These are phyloP conservation scores for Mallotus nudiflorus DNA, from an alignment of 345 rosid species.

Conservation along the genomic window DNA sequence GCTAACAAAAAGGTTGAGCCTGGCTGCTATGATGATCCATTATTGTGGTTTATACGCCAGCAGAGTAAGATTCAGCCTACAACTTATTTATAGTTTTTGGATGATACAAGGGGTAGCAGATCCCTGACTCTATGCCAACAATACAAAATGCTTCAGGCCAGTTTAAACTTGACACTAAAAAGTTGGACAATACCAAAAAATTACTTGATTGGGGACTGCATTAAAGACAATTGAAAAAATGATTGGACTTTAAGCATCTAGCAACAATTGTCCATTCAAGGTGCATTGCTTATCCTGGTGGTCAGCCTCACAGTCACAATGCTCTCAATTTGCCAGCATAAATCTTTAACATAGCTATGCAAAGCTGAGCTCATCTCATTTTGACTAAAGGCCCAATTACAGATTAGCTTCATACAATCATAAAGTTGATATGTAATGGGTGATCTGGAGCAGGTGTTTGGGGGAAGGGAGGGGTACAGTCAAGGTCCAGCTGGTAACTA, in stretches of 20 bases:
- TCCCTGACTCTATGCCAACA: neutral
- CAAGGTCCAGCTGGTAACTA: neutral
- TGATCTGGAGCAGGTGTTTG: neutral
- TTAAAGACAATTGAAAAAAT: neutral
- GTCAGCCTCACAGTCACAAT: neutral
- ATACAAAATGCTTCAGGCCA: neutral
- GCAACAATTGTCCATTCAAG: neutral
- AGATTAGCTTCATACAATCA: neutral
- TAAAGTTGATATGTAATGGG: neutral
- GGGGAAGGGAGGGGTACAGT: neutral
- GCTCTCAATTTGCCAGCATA: neutral
- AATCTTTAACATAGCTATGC: neutral
- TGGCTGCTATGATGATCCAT: neutral
- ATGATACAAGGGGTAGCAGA: neutral
- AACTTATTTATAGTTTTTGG: neutral
- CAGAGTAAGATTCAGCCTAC: neutral
- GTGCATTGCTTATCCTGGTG: neutral
- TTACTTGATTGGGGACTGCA: neutral
- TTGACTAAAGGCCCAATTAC: neutral
- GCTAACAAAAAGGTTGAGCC: no score
- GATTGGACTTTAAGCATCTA: neutral
- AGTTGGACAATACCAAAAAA: neutral
- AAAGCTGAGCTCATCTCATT: conserved; percentile 3
- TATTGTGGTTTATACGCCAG: neutral
- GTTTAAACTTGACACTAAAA: neutral